Evolutionary conservation across 164 flowering plant genomes (phyloP), one percentile per base, ranked within the genome.

Genomic region (Euptelea pleiosperma): DNA sequence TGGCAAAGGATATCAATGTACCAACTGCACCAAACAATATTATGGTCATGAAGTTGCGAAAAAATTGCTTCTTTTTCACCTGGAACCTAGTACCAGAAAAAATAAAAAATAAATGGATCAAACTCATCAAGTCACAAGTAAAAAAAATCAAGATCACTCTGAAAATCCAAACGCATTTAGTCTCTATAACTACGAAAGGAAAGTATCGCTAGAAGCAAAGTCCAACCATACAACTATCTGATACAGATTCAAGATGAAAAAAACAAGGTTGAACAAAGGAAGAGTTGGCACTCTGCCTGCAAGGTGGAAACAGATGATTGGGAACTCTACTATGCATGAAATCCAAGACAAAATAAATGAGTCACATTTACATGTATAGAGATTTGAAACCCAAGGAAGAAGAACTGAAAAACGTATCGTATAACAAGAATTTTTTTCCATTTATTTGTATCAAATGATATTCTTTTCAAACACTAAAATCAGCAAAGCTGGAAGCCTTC

Each of bases 61-160:
- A 84, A 75, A 86, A 84, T 41, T 82, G 86, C 74, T 84, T 82
- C 77, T 84, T 82, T 67, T 86, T 84, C 41, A 86, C 87, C 71
- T 82, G 87, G 71, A 83, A 86, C 63, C 89, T 83, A 78, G 22
- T 44, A 33, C 43, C 6, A n/a, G 33, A 48, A n/a, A 48, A 48
- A 48, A 34, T 15, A 43, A 42, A 45, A 47, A 31, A 58, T 14
- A 48, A 34, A 36, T 29, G 8, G 5, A 58, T 29, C 52, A 45
- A 57, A 18, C 37, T 19, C 61, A 16, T 44, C 2, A 19, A 41
- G 14, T 21, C n/a, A 26, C 19, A 6, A 25, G 6, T n/a, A n/a
- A n/a, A n/a, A n/a, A n/a, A n/a, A n/a, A n/a, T n/a, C 11, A 19
- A 8, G 22, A 21, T 24, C 14, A 29, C 7, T 25, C 15, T 6